Percentiles rank a stretch among this genome's conserved stretches.
Conservation (phyloP, 1,139 yeast genomes). For the Suhomyces bolitotheri region DNA sequence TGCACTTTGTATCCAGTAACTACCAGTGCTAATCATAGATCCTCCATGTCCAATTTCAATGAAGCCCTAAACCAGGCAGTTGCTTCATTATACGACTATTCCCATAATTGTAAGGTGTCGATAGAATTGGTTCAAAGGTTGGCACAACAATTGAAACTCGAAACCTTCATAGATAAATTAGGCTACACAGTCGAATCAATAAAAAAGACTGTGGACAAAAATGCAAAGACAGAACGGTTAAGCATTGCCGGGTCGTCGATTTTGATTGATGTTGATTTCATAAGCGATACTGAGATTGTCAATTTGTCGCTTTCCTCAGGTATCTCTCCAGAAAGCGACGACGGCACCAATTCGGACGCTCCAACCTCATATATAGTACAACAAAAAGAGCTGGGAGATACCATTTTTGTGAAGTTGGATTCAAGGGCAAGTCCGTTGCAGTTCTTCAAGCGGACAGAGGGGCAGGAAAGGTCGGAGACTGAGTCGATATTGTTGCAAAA, state of each 20-base stretch:
- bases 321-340: slow-evolving; percentile 3
- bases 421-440: slow-evolving; percentile 9
- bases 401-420: slow-evolving; percentile 6
- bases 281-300: slow-evolving; percentile 26
- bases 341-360: neutral
- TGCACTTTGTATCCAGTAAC: too few species aligned
- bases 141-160: slow-evolving; percentile 44
- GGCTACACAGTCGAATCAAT: slow-evolving; percentile 27
- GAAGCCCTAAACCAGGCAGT: slow-evolving; percentile 32
- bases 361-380: slow-evolving; percentile 6
- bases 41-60: slow-evolving; percentile 19
- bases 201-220: slow-evolving; percentile 19
- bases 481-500: slow-evolving; percentile 34
- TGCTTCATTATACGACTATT: slow-evolving; percentile 32
- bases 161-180: slow-evolving; percentile 45
- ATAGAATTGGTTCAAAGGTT: slow-evolving; percentile 42
- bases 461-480: slow-evolving; percentile 17
- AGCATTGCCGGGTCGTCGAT: slow-evolving; percentile 48
- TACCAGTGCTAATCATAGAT: too few species aligned
- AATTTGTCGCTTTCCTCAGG: slow-evolving; percentile 36
- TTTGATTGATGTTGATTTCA: slow-evolving; percentile 45
- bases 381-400: slow-evolving; percentile 5
- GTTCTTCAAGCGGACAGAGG: slow-evolving; percentile 5
- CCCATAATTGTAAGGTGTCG: slow-evolving; percentile 34
- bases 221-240: slow-evolving; percentile 29